Conservation (phyloP, 305 asterid species). For the Ilex paraguariensis region DNA sequence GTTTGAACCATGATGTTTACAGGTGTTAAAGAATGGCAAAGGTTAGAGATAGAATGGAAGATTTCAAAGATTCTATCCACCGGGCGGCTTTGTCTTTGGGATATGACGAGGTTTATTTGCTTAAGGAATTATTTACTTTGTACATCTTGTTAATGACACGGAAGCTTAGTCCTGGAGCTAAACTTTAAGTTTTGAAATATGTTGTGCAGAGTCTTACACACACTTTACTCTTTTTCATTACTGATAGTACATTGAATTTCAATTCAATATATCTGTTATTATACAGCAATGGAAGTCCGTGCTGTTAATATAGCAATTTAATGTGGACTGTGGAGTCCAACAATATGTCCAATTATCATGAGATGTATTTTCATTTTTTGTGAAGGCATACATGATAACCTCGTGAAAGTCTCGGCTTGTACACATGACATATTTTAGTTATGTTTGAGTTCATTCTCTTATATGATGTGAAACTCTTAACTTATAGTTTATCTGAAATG, state of each 20-base stretch:
- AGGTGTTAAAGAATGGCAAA: conserved; percentile 50
- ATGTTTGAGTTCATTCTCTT: background rate
- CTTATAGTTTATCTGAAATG: conserved; percentile 8
- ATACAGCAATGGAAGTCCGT: too few species aligned
- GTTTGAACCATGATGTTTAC: background rate
- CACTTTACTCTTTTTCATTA: too few species aligned
- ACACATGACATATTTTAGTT: background rate
- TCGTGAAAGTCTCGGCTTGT: background rate
- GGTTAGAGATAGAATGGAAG: conserved; percentile 85
- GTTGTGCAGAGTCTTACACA: background rate
- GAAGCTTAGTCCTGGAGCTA: background rate
- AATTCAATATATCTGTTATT: too few species aligned
- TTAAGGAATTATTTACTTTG: background rate
- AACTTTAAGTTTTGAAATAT: background rate
- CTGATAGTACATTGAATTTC: too few species aligned
- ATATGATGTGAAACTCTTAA: background rate
- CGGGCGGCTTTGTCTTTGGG: conserved; percentile 75
- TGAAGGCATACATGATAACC: too few species aligned
- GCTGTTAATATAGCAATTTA: too few species aligned
- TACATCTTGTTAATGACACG: background rate
- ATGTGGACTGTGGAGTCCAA: background rate
- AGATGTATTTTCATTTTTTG: background rate
- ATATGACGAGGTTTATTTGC: conserved; percentile 52
- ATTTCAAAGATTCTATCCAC: conserved; percentile 77
- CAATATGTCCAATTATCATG: background rate